Base-by-base conservation (phyloP, 164 flowering plant species). In the Liriodendron chinense region DNA sequence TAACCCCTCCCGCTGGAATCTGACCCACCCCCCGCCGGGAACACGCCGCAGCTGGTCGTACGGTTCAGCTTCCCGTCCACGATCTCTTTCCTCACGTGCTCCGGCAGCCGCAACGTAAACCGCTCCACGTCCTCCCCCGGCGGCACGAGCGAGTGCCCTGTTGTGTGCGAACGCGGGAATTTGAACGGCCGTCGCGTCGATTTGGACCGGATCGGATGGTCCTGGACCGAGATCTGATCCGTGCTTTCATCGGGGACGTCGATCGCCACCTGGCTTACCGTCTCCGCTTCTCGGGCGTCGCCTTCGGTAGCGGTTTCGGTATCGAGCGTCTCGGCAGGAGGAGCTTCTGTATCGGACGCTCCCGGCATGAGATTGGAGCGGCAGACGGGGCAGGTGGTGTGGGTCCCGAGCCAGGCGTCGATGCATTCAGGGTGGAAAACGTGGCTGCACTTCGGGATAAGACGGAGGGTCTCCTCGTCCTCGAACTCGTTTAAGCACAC, bases 121-220 rank as follows among this genome's bases (percentile, higher is more conserved):
- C 94, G 75, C 61, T 93, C 98, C 10, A 78, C 75, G 72, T 86
- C 74, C 69, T 88, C 91, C 1, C 89, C 90, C 2, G 90, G 93
- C 72, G 69, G 86, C 43, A 89, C 77, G 78, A 87, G 53, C 8
- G 92, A 90, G 77, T 93, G 98, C 10, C 98, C 98, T 14, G 94
- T 93, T 56, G 96, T 85, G 80, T 91, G 93, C 18, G 96, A 91
- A 12, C 93, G 67, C 0, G 88, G 90, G 50, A 89, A 82, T 73
- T 65, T 78, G 56, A 21, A 16, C 8, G 70, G 57, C 13, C 21
- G 28, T 70, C 78, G 65, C 43, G 74, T 47, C 18, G 89, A 82
- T 73, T 73, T 49, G 22, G 88, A 76, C 23, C 87, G 74, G 13
- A 85, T 77, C 3, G 91, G 85, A 1, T 87, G 86, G 79, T 80